Percentiles rank a stretch among this genome's conserved stretches.
Evolutionary conservation across 306 rosid genomes (phyloP).

Genomic region (Cotoneaster glaucophyllus): DNA sequence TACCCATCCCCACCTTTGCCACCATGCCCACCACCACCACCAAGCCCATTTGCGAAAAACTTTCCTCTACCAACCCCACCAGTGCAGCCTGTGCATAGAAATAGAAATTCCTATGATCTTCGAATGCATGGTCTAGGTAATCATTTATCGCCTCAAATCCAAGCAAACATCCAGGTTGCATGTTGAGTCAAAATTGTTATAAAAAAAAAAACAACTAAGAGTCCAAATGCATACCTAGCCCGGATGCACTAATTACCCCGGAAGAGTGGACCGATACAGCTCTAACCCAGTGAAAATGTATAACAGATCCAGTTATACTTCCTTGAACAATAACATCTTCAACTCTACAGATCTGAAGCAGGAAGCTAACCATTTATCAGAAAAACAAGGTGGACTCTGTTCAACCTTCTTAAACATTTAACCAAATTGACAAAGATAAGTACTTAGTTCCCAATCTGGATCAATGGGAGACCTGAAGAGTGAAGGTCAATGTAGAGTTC

Average conservation of each 20-base stretch:
- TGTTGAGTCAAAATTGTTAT: background rate
- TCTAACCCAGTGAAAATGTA: slow-evolving; percentile 89
- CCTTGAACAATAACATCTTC: slow-evolving; percentile 75
- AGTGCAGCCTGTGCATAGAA: slow-evolving; percentile 63
- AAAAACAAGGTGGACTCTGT: slow-evolving; percentile 4
- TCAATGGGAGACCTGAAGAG: slow-evolving; percentile 79
- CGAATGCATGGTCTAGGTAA: background rate
- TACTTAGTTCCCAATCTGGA: slow-evolving; percentile 27
- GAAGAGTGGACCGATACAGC: slow-evolving; percentile 43
- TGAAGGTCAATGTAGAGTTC: slow-evolving; percentile 88
- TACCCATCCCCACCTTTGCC: slow-evolving; percentile 95
- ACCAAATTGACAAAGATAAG: slow-evolving; percentile 25
- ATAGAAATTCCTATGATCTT: background rate
- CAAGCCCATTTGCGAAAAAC: slow-evolving; percentile 57
- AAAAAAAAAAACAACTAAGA: background rate
- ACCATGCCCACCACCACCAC: slow-evolving; percentile 95
- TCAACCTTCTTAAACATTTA: slow-evolving; percentile 1
- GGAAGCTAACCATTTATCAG: slow-evolving; percentile 26
- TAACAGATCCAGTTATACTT: slow-evolving; percentile 72
- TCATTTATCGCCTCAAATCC: background rate
- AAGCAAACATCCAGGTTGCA: background rate
- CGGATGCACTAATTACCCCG: slow-evolving; percentile 75
- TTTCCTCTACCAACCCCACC: slow-evolving; percentile 83
- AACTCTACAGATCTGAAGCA: slow-evolving; percentile 84
- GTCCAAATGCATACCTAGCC: slow-evolving; percentile 58